A percentile compares a stretch with the other conserved stretches of the same genome.
Conservation (phyloP, 495 filamentous ascomycete genomes). For the Xylaria acuta region DNA sequence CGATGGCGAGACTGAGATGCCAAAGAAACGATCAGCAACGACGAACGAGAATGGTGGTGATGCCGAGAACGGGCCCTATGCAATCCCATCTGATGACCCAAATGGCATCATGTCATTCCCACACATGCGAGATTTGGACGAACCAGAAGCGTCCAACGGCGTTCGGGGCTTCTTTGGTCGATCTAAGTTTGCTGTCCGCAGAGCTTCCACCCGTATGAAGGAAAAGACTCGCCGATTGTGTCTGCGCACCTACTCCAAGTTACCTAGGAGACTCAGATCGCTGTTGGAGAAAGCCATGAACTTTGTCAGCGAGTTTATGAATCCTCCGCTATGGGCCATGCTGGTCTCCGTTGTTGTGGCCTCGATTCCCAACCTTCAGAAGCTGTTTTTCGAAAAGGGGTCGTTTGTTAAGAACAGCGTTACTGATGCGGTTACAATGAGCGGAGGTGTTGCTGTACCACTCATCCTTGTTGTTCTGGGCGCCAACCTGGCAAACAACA, state of each 20-base stretch:
- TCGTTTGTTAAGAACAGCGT: conserved; percentile 93
- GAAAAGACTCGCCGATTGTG: conserved; percentile 26
- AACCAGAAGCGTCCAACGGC: conserved; percentile 42
- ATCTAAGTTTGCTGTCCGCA: conserved; percentile 28
- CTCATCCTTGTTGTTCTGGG: conserved; percentile 96
- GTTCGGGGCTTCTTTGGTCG: conserved; percentile 42
- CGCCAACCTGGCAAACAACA: conserved; percentile 86
- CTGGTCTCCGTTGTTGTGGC: conserved; percentile 85
- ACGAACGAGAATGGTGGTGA: conserved; percentile 25
- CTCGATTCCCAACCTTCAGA: conserved; percentile 83
- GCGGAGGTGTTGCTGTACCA: conserved; percentile 89
- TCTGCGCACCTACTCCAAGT: conserved; percentile 39
- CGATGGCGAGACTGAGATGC: conserved; percentile 42
- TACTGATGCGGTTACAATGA: conserved; percentile 83
- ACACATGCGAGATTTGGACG: conserved; percentile 44
- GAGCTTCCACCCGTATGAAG: conserved; percentile 48
- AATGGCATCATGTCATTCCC: conserved; percentile 54
- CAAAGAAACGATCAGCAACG: conserved; percentile 33
- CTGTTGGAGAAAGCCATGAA: conserved; percentile 54
- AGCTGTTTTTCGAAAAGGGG: conserved; percentile 84
- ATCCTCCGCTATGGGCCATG: conserved; percentile 98
- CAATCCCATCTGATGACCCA: conserved; percentile 28
- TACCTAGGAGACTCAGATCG: conserved; percentile 68
- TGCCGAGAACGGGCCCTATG: conserved; percentile 18
- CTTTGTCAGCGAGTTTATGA: conserved; percentile 93